Evolutionary conservation across 345 rosid genomes (phyloP), one percentile per base, ranked within the genome.

Genomic region (Citrus unshiu): DNA sequence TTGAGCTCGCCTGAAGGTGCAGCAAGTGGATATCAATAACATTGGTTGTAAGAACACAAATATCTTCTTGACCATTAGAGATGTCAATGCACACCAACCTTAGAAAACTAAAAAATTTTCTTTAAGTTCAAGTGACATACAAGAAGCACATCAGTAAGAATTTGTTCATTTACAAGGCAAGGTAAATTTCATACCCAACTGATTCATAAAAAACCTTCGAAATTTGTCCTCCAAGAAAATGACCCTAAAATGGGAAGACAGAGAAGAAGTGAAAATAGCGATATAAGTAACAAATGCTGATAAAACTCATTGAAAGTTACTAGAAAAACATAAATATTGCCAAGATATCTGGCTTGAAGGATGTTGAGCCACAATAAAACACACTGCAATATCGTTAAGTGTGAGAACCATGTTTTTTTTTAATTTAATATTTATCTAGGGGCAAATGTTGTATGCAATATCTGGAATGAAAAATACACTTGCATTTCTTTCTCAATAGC

Each of bases 61-160:
- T 76, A 65, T 79, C 84, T 76, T 91, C 95, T 79, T 40, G 82
- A 66, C 93, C 93, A 2, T 83, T 83, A 59, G 86, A 80, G 39
- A 91, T 78, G 86, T 91, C 95, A 78, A 83, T 77, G 46, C 91
- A 87, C 24, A 87, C 88, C 86, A 89, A 81, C 83, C 93, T 91
- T 77, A 30, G 25, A 56, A 60, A 71, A 61, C 10, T 22, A 71
- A 59, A 68, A 27, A 69, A n/a, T n/a, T 18, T 40, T 68, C 9
- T 22, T 40, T 49, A 77, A 72, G 80, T 81, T 61, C 37, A 77
- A 67, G 40, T 56, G 60, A 73, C 19, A 22, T 37, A n/a, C 59
- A 37, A 58, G 60, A 80, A 40, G 46, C 29, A 37, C 30, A 80
- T 22, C 30, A 68, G 25, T 75, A 62, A 75, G 21, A 75, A 29